phyloP scores from a whole-genome alignment of 2,329 filamentous ascomycete genomes.

The Colletotrichum scovillei region DNA sequence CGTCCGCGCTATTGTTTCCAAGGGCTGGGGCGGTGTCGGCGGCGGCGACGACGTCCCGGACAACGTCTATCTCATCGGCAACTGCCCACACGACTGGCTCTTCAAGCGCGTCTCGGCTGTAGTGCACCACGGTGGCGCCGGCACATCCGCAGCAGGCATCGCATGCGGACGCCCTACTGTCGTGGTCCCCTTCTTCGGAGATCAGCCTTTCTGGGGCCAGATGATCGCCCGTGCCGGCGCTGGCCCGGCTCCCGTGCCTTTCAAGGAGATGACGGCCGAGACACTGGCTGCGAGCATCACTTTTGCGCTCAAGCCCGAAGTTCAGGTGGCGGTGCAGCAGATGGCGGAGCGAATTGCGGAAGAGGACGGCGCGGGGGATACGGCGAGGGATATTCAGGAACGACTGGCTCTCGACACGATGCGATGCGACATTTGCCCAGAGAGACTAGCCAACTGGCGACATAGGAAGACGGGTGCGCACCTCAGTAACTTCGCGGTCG shows the following conservation, averaged over 20 bases:
- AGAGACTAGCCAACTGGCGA: conserved; percentile 70
- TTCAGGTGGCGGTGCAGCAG: conserved; percentile 48
- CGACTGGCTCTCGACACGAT: conserved; percentile 64
- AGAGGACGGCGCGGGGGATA: conserved; percentile 65
- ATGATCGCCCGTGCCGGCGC: conserved; percentile 72
- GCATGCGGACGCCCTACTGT: conserved; percentile 70
- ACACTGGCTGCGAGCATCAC: conserved; percentile 65
- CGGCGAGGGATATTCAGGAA: conserved; percentile 65
- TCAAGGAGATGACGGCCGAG: conserved; percentile 67
- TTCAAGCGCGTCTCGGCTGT: conserved; percentile 69
- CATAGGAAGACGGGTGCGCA: conserved; percentile 68
- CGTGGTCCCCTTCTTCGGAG: conserved; percentile 75
- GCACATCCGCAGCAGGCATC: conserved; percentile 73
- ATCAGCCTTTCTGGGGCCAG: conserved; percentile 75
- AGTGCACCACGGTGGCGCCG: conserved; percentile 74
- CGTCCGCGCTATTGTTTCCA: conserved; percentile 70
- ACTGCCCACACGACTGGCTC: conserved; percentile 75
- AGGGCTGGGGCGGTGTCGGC: conserved; percentile 74
- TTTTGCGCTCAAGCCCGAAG: conserved; percentile 62
- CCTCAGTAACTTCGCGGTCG: conserved; percentile 71
- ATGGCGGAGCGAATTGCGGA: conserved; percentile 63
- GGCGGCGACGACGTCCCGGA: conserved; percentile 61
- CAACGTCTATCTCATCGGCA: conserved; percentile 70
- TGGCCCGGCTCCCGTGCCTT: conserved; percentile 67
- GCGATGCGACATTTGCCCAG: conserved; percentile 68